These are phyloP conservation scores for Verbascum thapsus DNA, from an alignment of 257 asterid species.

Conservation along the genomic window DNA sequence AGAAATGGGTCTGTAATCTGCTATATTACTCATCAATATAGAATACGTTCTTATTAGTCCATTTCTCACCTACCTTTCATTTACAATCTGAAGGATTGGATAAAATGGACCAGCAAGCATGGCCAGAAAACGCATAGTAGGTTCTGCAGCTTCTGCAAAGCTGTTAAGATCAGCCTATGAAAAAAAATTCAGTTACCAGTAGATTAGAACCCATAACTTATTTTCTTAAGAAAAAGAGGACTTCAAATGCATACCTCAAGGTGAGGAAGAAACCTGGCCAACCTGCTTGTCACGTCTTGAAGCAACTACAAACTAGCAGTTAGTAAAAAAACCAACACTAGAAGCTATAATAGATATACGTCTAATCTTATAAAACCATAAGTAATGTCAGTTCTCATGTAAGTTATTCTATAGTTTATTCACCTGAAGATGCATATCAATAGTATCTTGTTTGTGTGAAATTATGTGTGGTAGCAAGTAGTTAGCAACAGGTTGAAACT, in stretches of 20 bases:
- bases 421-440: slow-evolving; percentile 93
- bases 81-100: slow-evolving; percentile 79
- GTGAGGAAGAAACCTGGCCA: slow-evolving; percentile 90
- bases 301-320: slow-evolving; percentile 72
- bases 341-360: slow-evolving; percentile 15
- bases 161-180: slow-evolving; percentile 83
- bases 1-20: slow-evolving; percentile 4
- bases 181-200: slow-evolving; percentile 29
- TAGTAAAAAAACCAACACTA: slow-evolving; percentile 38
- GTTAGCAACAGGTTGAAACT: slow-evolving; percentile 83
- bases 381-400: slow-evolving; percentile 12
- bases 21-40: background rate
- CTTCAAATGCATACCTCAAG: slow-evolving; percentile 66
- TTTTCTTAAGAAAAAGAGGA: slow-evolving; percentile 20
- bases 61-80: slow-evolving; percentile 85
- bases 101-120: slow-evolving; percentile 94
- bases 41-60: background rate
- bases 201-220: slow-evolving; percentile 27
- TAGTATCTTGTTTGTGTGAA: slow-evolving; percentile 77
- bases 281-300: slow-evolving; percentile 75
- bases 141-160: slow-evolving; percentile 83
- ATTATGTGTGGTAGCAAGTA: slow-evolving; percentile 76
- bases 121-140: slow-evolving; percentile 80
- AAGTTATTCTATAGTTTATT: slow-evolving; percentile 29
- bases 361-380: slow-evolving; percentile 18